phyloP scores from a whole-genome alignment of 2,329 filamentous ascomycete genomes.

The Metarhizium guizhouense region DNA sequence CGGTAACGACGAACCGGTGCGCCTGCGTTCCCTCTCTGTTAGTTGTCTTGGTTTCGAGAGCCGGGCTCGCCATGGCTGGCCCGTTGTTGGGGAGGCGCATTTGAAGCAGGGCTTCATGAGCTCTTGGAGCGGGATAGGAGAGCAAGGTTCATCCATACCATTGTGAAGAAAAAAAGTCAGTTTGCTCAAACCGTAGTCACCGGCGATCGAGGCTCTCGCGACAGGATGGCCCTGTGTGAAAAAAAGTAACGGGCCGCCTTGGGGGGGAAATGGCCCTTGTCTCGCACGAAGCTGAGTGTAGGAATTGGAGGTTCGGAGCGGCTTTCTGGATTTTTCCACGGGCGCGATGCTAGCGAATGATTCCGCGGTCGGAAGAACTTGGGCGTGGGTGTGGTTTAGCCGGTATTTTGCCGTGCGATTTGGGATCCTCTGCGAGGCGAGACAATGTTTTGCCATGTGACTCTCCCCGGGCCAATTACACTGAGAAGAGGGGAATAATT shows the following conservation, averaged over 20 bases:
- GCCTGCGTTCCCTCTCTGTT: conserved; percentile 46
- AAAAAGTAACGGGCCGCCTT: neutral
- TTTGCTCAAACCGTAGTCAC: neutral
- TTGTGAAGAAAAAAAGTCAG: conserved; percentile 12
- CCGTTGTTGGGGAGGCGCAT: neutral
- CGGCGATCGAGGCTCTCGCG: neutral
- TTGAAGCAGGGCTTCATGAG: neutral
- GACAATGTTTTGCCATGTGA: neutral
- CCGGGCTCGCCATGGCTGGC: neutral
- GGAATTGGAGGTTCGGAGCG: conserved; percentile 7
- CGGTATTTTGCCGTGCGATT: conserved; percentile 15
- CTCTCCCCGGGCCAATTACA: neutral
- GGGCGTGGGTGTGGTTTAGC: conserved; percentile 9
- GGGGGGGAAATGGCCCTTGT: conserved; percentile 15
- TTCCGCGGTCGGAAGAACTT: conserved; percentile 18
- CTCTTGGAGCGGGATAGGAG: neutral
- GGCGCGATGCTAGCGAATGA: conserved; percentile 15
- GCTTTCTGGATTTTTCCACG: conserved; percentile 19
- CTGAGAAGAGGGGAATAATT: no score
- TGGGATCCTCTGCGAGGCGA: no score
- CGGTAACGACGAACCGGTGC: conserved; percentile 81
- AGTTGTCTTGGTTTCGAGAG: neutral
- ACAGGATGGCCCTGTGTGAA: conserved; percentile 1
- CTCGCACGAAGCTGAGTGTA: conserved; percentile 15
- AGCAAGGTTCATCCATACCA: conserved; percentile 15